Evolutionary conservation across 306 rosid species (phyloP), one percentile per base, ranked within the genome.

Genomic region (Pyrus communis): DNA sequence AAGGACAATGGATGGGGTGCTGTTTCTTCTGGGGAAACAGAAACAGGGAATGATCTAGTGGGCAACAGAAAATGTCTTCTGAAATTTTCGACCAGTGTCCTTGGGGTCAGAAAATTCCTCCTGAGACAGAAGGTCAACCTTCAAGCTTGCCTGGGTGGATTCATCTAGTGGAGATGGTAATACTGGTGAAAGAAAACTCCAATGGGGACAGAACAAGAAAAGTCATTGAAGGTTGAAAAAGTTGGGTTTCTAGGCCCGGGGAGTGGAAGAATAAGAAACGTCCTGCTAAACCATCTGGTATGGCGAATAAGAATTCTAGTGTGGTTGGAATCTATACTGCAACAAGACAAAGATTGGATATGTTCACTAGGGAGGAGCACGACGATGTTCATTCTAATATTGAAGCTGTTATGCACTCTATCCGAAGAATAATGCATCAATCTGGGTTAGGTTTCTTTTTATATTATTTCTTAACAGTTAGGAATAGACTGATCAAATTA

Each of bases 361-460:
- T 84, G 9, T 95, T 85, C 82, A 84, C 97, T 6, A 57, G 97
- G n/a, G 97, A 90, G 63, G 98, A 95, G 78, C 92, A 23, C 25
- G 25, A 90, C 69, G 93, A 81, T 71, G 63, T 86, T 75, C 90
- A 85, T 71, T 73, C 85, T 49, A 87, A 82, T 51, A 66, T 92
- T 38, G 97, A 92, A 40, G 86, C 95, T 3, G 74, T 87, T 59
- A 84, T 92, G 88, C 90, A 77, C 25, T 23, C 71, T 25, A 86
- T 92, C 62, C 86, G 93, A 64, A 84, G 88, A 76, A 90, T 92
- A 46, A 90, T 95, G 92, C 96, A 91, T 76, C 91, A 82, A 55
- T 51, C 88, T 74, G 98, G 97, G 98, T 94, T 91, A 63, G 86
- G 80, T 77, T 71, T 70, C 75, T 28, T 14, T 69, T 25, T 45